These are phyloP conservation scores for Microsporum canis DNA, from an alignment of 2,329 filamentous ascomycete genomes.

Conservation along the genomic window DNA sequence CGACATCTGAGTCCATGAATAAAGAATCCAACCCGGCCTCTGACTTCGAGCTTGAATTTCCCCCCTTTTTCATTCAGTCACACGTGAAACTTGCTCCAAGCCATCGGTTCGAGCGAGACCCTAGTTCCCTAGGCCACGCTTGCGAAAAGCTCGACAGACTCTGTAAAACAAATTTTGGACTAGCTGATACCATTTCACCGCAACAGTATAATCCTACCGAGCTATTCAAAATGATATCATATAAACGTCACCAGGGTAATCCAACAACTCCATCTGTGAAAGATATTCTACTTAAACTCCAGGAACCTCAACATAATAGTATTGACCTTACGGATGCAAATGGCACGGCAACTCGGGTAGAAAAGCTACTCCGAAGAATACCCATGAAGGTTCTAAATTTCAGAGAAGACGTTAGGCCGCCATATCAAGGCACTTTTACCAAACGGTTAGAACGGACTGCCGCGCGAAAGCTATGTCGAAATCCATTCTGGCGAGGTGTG, in stretches of 20 bases:
- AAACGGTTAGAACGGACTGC: slow-evolving; percentile 32
- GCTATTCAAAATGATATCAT: slow-evolving; percentile 31
- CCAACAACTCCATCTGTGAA: slow-evolving; percentile 39
- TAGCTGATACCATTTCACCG: slow-evolving; percentile 9
- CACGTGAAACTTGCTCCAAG: slow-evolving; percentile 57
- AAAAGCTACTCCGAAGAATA: slow-evolving; percentile 37
- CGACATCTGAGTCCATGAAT: slow-evolving; percentile 15
- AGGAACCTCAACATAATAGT: slow-evolving; percentile 33
- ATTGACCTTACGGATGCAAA: slow-evolving; percentile 30
- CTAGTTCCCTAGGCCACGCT: slow-evolving; percentile 46
- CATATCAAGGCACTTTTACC: slow-evolving; percentile 53
- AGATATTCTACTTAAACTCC: slow-evolving; percentile 49
- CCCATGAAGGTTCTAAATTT: slow-evolving; percentile 50
- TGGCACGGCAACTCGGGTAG: slow-evolving; percentile 19
- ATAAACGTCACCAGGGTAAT: slow-evolving; percentile 23
- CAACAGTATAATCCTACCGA: slow-evolving; percentile 24
- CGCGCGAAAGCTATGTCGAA: slow-evolving; percentile 40
- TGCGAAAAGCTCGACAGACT: slow-evolving; percentile 35
- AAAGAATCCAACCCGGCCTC: slow-evolving; percentile 25
- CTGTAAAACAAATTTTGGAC: slow-evolving; percentile 7
- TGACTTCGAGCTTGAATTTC: slow-evolving; percentile 60
- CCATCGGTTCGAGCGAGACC: slow-evolving; percentile 47
- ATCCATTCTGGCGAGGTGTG: slow-evolving; percentile 42
- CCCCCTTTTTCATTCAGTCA: slow-evolving; percentile 67
- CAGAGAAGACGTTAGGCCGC: slow-evolving; percentile 50